Percentiles rank a stretch among this genome's conserved stretches.
These are phyloP conservation scores for Periconia sp. DNA, from an alignment of 2,329 filamentous ascomycete genomes.

Conservation along the genomic window DNA sequence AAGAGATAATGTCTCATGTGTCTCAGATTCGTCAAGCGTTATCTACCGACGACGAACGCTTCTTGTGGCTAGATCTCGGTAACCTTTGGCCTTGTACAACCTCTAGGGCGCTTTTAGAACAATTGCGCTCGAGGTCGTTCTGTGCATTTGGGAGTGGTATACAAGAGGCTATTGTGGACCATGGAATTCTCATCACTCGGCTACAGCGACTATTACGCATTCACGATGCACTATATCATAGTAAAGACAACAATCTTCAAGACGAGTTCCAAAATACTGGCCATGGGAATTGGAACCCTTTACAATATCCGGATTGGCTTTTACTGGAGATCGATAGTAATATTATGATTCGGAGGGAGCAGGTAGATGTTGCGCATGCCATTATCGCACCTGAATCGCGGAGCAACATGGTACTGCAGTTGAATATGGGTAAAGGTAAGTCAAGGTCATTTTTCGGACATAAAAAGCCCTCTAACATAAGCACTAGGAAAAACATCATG, in stretches of 20 bases:
- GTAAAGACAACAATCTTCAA: constrained; percentile 21
- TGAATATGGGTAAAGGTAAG: constrained; percentile 71
- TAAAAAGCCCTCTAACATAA: too few relatives aligned
- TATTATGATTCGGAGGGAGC: constrained; percentile 62
- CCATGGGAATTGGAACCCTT: constrained; percentile 59
- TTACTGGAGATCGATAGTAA: constrained; percentile 68
- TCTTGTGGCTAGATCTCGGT: constrained; percentile 46
- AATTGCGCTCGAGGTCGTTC: constrained; percentile 45
- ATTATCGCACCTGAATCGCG: constrained; percentile 58
- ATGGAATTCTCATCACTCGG: constrained; percentile 48
- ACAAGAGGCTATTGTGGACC: constrained; percentile 46
- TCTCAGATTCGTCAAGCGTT: constrained; percentile 10
- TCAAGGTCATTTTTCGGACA: too few relatives aligned
- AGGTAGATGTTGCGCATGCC: constrained; percentile 63
- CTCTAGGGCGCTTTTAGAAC: constrained; percentile 48
- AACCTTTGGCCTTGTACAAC: constrained; percentile 53
- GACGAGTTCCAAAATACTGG: constrained; percentile 53
- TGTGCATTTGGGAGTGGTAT: constrained; percentile 37
- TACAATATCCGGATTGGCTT: constrained; percentile 62
- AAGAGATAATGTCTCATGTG: constrained; percentile 16
- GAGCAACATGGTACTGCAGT: constrained; percentile 62
- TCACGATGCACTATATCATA: constrained; percentile 28
- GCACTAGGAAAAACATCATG: constrained; percentile 65
- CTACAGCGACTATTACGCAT: constrained; percentile 53
- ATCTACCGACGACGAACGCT: constrained; percentile 23